phyloP scores from a whole-genome alignment of 495 filamentous ascomycete species.

The Hypoxylon cercidicola region DNA sequence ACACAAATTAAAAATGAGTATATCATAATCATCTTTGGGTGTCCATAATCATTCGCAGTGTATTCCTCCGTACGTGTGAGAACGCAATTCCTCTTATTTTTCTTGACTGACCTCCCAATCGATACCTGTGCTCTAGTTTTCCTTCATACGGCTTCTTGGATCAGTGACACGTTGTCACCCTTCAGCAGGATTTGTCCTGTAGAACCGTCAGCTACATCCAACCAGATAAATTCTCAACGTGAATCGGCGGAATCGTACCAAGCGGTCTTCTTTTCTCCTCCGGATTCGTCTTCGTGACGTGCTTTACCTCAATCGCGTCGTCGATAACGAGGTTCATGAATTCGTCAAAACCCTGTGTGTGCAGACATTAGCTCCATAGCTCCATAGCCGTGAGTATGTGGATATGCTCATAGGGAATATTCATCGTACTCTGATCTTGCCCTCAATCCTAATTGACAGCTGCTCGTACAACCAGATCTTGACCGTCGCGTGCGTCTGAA shows the following conservation, averaged over 20 bases:
- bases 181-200: conserved; percentile 95
- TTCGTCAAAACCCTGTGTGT: conserved; percentile 86
- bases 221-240: conserved; percentile 7
- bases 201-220: conserved; percentile 42
- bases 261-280: conserved; percentile 81
- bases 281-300: conserved; percentile 78
- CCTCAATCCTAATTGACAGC: conserved; percentile 89
- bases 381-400: not conserved
- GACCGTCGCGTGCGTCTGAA: conserved; percentile 83
- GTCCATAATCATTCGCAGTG: conserved; percentile 21
- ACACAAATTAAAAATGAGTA: conserved; percentile 41
- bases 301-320: conserved; percentile 91
- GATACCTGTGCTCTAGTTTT: conserved; percentile 7
- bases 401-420: conserved; percentile 11
- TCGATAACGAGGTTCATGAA: conserved; percentile 99
- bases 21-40: conserved; percentile 16
- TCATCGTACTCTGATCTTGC: conserved; percentile 83
- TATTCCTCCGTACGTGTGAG: conserved; percentile 5
- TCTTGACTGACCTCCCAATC: conserved; percentile 9
- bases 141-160: conserved; percentile 66
- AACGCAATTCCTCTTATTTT: conserved; percentile 11
- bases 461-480: conserved; percentile 98
- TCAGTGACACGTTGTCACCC: conserved; percentile 96
- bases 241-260: conserved; percentile 64
- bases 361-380: conserved; percentile 21